Conservation (phyloP, 2,329 filamentous ascomycete genomes). For the Ophiostoma sp. region DNA sequence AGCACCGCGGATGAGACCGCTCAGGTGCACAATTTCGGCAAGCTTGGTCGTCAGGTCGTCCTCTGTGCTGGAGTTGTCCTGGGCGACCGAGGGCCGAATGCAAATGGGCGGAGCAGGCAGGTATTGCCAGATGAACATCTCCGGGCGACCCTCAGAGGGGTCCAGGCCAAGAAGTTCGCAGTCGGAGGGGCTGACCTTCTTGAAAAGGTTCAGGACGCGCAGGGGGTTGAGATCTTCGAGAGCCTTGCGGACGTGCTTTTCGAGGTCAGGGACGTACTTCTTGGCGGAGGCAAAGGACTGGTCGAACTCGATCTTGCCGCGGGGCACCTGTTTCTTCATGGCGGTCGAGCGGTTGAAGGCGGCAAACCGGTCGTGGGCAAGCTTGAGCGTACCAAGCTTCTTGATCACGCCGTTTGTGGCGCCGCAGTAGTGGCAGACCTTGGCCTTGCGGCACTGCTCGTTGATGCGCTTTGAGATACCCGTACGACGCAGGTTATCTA, state of each 20-base stretch:
- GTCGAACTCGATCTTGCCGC: constrained; percentile 82
- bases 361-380: constrained; percentile 89
- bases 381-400: constrained; percentile 88
- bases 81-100: constrained; percentile 88
- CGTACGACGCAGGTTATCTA: constrained; percentile 84
- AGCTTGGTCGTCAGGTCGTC: constrained; percentile 96
- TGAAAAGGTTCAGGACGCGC: constrained; percentile 86
- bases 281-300: constrained; percentile 79
- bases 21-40: constrained; percentile 94
- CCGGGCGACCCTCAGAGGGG: constrained; percentile 80
- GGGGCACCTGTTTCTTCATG: constrained; percentile 77
- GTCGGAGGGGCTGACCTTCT: constrained; percentile 78
- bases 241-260: constrained; percentile 88
- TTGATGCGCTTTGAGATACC: constrained; percentile 85
- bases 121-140: constrained; percentile 98
- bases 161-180: constrained; percentile 90
- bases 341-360: constrained; percentile 87
- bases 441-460: constrained; percentile 84
- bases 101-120: constrained; percentile 91
- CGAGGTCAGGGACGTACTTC: constrained; percentile 75
- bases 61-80: constrained; percentile 90
- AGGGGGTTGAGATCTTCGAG: constrained; percentile 93
- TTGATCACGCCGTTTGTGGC: constrained; percentile 87
- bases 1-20: constrained; percentile 79
- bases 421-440: constrained; percentile 76